Evolutionary conservation across 2,329 filamentous ascomycete genomes (phyloP), one percentile per base, ranked within the genome.

Genomic region (Diplocarpon mali): DNA sequence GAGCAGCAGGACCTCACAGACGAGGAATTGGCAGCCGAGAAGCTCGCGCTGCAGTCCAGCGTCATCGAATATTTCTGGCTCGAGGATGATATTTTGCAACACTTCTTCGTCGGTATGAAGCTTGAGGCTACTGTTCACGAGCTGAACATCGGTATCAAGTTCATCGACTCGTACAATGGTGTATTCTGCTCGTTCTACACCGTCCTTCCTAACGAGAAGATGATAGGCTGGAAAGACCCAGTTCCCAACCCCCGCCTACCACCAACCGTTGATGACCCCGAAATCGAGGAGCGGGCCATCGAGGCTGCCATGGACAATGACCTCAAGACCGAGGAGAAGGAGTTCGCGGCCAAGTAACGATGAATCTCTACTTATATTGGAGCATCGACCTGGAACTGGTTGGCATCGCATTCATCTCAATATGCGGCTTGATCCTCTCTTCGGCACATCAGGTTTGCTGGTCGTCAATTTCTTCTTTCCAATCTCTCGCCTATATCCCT

Each of bases 121-220:
- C 55, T 85, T 29, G 67, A 71, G 20, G 63, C 75, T 0, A 64
- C 62, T 0, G 65, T 85, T 9, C 75, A 70, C 51, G 66, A 77
- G 46, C 62, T 85, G 17, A 72, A 72, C 49, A 69, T 70, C 17
- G 81, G 77, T 2, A 48, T 85, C 17, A 69, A 68, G 50, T 87
- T 83, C 59, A 74, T 88, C 58, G 80, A 80, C 57, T 63, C 69
- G 2, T 60, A 82, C 13, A 59, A 66, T 24, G 69, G 69, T 0
- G 59, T 80, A 10, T 72, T 74, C 45, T 76, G 76, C 2, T 74
- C 72, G 0, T 85, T 83, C 58, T 77, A 83, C 57, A 72, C 68
- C 0, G 76, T 77, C 45, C 65, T 88, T 20, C 72, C 75, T 1
- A 85, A 89, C 59, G 75, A 81, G 53, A 65, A 84, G 52, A 84